These are phyloP conservation scores for Xylariaceae sp. DNA, from an alignment of 2,329 filamentous ascomycete genomes.

Conservation along the genomic window DNA sequence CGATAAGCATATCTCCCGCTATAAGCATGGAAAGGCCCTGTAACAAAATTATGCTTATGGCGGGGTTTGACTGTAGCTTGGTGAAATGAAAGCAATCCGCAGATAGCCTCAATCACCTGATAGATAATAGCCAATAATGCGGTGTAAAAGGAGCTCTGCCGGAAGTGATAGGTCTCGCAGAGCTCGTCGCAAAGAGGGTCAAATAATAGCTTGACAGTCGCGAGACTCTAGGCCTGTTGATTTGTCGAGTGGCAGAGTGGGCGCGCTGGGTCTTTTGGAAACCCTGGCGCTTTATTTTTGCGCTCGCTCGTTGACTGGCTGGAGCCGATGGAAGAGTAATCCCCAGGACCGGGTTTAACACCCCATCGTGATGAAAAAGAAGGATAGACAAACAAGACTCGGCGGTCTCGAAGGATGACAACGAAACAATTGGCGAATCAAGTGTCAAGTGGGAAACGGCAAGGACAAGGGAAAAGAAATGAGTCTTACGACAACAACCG, in stretches of 20 bases:
- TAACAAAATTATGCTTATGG: too few relatives aligned
- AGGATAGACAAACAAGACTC: conserved; percentile 7
- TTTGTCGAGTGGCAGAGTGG: conserved; percentile 39
- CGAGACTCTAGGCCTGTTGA: conserved; percentile 42
- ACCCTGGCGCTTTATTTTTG: conserved; percentile 24
- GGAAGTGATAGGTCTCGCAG: conserved; percentile 49
- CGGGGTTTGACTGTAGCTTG: too few relatives aligned
- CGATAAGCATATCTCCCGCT: too few relatives aligned
- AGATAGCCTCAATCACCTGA: conserved; percentile 50
- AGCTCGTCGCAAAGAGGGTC: conserved; percentile 33
- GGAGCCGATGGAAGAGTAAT: conserved; percentile 23
- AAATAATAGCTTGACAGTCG: conserved; percentile 37
- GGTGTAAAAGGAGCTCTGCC: conserved; percentile 36
- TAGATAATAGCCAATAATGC: conserved; percentile 43
- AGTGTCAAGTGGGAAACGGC: neutral
- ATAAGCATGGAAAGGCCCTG: too few relatives aligned
- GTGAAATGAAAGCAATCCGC: conserved; percentile 38
- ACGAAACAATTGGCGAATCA: conserved; percentile 2
- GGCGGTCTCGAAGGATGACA: conserved; percentile 6
- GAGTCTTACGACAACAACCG: neutral
- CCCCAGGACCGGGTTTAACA: conserved; percentile 19
- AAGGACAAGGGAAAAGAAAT: neutral
- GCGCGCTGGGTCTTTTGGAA: conserved; percentile 18
- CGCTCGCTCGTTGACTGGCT: conserved; percentile 33
- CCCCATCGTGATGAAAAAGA: conserved; percentile 20